These are phyloP conservation scores for Colletotrichum lindemuthianum DNA, from an alignment of 2,329 filamentous ascomycete genomes.

Conservation along the genomic window DNA sequence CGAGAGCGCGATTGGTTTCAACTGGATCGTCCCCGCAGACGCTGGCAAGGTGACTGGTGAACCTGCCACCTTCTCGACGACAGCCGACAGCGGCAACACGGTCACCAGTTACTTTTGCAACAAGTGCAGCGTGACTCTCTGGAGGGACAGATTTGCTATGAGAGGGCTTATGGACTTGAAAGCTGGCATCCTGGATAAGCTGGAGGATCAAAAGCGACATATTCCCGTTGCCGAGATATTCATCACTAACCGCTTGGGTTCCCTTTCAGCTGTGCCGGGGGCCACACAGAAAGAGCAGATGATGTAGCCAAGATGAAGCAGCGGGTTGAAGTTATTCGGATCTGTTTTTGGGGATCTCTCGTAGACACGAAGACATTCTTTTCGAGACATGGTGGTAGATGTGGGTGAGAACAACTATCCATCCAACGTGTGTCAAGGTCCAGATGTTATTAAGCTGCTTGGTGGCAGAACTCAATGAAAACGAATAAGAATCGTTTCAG, in stretches of 20 bases:
- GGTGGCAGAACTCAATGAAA: no score
- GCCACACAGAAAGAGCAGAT: constrained; percentile 21
- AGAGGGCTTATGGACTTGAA: constrained; percentile 20
- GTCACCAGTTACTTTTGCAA: constrained; percentile 23
- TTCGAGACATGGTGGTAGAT: no score
- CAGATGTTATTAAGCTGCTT: no score
- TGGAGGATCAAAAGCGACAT: background rate
- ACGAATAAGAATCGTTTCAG: no score
- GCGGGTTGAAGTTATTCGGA: no score
- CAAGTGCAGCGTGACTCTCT: constrained; percentile 14
- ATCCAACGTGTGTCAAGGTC: no score
- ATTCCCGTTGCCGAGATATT: constrained; percentile 20
- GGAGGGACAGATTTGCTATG: constrained; percentile 3
- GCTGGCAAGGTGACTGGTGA: background rate
- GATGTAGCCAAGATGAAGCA: background rate
- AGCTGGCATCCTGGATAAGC: constrained; percentile 7
- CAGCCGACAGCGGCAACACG: constrained; percentile 15
- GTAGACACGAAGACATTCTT: no score
- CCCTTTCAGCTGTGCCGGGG: constrained; percentile 1
- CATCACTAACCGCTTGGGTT: constrained; percentile 1
- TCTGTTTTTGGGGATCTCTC: no score
- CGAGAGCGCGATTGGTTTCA: constrained; percentile 21
- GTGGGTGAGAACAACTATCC: no score
- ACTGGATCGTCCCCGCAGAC: constrained; percentile 3
- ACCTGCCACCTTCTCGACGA: background rate